Base-by-base conservation (phyloP, 169 alveolate genomes). In the Plasmodium gallinaceum region DNA sequence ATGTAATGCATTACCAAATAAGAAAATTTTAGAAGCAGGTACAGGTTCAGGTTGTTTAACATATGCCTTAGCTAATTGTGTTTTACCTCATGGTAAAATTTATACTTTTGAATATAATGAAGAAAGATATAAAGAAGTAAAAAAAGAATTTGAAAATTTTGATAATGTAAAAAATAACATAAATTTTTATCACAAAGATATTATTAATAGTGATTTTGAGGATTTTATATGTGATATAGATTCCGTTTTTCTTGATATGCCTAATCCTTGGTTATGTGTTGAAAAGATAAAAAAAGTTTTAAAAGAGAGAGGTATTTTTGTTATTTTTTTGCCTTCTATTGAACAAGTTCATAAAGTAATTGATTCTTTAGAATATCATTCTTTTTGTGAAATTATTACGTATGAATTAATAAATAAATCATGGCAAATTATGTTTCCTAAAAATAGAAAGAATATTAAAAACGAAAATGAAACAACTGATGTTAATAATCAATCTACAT, bases 1-100 rank as follows among this genome's bases (percentile, higher is more conserved):
- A 43, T 88, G 96, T 90, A 97, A 97, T 88, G 92, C 95, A 26
- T 88, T 94, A n/a, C 98, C 98, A 42, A 96, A 97, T 51, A 94
- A 94, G 26, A 93, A 93, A 51, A 96, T 97, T 42, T 88, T 96
- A 60, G 98, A 97, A 87, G 96, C 97, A 62, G 98, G 96, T 5
- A 97, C 98, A 14, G 98, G 98, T 9, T 95, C 98, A 37, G 98
- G 98, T 4, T 95, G 98, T 42, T 88, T 96, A n/a, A 95, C 97
- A 52, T 95, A 93, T 24, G 93, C 96, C 37, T 71, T 97, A 73
- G 96, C 97, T 1, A 88, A 94, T 62, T 83, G 96, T n/a, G 95
- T 96, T 22, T 74, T 93, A 60, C 97, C 97, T 0, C 88, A 93
- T 62, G 98, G 98, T n/a, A 94, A 68, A 57, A 74, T 97, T 60